These are phyloP conservation scores for Eucalyptus albens DNA, from an alignment of 345 rosid species.

Conservation along the genomic window DNA sequence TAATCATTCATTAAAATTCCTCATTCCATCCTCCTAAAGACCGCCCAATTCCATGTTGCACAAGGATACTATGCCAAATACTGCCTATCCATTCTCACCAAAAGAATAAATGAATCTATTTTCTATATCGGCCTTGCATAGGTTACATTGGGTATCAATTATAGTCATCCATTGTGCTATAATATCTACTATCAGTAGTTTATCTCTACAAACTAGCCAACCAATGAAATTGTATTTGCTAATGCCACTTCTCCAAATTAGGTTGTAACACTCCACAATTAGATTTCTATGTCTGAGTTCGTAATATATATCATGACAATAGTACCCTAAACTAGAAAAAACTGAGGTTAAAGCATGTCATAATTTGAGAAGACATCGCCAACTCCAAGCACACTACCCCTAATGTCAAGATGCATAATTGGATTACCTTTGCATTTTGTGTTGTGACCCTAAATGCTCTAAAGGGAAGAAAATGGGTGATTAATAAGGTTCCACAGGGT, in stretches of 20 bases:
- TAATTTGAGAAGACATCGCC: too few species aligned
- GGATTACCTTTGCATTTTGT: too few species aligned
- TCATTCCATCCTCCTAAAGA: neutral
- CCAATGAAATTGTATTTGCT: too few species aligned
- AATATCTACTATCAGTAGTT: neutral
- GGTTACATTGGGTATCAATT: too few species aligned
- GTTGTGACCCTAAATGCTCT: too few species aligned
- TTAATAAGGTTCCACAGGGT: accelerated
- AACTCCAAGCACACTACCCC: too few species aligned
- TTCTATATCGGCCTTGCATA: neutral
- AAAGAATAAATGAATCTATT: neutral
- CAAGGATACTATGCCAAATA: neutral
- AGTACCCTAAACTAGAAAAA: neutral
- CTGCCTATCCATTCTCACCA: accelerated
- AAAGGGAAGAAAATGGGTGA: too few species aligned
- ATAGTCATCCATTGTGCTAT: neutral
- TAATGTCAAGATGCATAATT: too few species aligned
- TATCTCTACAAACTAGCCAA: neutral
- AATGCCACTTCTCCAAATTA: neutral
- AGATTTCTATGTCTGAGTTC: accelerated
- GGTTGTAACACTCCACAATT: neutral
- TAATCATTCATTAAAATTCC: neutral
- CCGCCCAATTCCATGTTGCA: neutral
- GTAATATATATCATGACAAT: neutral
- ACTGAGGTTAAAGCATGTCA: neutral